phyloP scores from a whole-genome alignment of 495 filamentous ascomycete genomes.

The Aspergillus nanangensis region DNA sequence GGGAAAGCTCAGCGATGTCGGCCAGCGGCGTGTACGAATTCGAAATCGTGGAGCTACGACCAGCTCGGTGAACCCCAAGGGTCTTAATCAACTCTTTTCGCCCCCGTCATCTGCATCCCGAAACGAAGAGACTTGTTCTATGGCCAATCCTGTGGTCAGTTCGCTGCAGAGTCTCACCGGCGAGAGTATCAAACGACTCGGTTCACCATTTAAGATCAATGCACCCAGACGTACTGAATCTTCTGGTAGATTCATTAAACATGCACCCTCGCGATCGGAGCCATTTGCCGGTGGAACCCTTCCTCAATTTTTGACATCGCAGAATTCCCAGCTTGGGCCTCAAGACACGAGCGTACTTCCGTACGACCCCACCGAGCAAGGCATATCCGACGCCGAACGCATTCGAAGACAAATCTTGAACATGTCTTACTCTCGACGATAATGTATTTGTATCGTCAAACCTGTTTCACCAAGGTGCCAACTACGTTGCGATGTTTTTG shows the following conservation, averaged over 20 bases:
- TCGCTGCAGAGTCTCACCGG: conserved; percentile 27
- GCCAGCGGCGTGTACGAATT: conserved; percentile 45
- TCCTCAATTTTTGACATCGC: conserved; percentile 10
- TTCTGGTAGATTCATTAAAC: conserved; percentile 24
- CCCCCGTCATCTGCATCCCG: conserved; percentile 41
- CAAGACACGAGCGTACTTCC: conserved; percentile 16
- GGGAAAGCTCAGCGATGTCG: conserved; percentile 38
- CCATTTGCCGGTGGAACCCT: conserved; percentile 30
- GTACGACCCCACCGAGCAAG: conserved; percentile 35
- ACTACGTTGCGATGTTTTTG: conserved; percentile 9
- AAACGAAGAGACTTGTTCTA: conserved; percentile 22
- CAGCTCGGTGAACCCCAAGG: conserved; percentile 32
- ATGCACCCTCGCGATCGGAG: conserved; percentile 40
- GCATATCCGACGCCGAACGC: conserved; percentile 44
- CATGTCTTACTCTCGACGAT: conserved; percentile 32
- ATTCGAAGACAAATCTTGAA: conserved; percentile 44
- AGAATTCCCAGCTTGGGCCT: background rate
- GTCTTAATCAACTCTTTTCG: conserved; percentile 45
- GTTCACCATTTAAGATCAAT: conserved; percentile 48
- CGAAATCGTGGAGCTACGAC: conserved; percentile 48
- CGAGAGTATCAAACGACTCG: conserved; percentile 43
- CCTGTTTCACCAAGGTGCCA: conserved; percentile 8
- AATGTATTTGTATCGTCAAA: too few relatives aligned
- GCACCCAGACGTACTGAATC: conserved; percentile 23
- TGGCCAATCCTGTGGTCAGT: conserved; percentile 23